Conservation (phyloP, 116 monocot species). For the Trichopus zeylanicus region DNA sequence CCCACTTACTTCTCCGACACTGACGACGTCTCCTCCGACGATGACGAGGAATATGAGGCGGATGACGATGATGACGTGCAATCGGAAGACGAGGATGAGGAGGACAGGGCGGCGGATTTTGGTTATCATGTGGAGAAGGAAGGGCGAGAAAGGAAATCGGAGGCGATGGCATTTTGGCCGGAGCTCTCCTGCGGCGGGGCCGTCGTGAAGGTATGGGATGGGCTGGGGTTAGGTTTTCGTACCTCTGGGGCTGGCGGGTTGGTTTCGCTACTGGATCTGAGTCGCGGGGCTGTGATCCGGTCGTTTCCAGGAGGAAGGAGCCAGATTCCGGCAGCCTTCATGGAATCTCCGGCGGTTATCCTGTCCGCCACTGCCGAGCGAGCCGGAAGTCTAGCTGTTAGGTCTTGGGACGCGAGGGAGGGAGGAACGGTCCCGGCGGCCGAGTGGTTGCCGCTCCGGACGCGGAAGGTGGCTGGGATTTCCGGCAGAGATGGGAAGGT, state of each 20-base stretch:
- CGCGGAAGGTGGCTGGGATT: background rate
- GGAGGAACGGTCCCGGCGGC: background rate
- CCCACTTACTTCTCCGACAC: background rate
- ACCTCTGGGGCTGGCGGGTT: background rate
- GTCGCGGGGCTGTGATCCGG: background rate
- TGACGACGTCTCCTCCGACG: background rate
- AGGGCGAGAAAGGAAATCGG: background rate
- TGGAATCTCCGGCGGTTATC: background rate
- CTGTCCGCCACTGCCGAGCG: background rate
- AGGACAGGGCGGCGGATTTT: background rate
- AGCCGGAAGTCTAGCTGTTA: background rate
- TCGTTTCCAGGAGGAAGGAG: background rate
- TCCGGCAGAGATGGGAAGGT: background rate
- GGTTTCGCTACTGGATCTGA: conserved; percentile 1
- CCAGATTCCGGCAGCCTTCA: conserved; percentile 4
- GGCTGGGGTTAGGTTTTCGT: background rate
- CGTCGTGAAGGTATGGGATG: conserved; percentile 8
- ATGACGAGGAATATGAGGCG: background rate
- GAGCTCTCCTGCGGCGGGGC: conserved; percentile 2
- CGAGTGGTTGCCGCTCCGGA: background rate
- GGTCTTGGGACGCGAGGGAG: background rate
- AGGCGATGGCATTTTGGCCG: conserved; percentile 1
- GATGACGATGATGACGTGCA: background rate
- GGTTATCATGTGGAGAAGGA: background rate
- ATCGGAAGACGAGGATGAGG: background rate